These are phyloP conservation scores for Dictyostelium capitatum DNA, from an alignment of 78 protist genomes.

Conservation along the genomic window DNA sequence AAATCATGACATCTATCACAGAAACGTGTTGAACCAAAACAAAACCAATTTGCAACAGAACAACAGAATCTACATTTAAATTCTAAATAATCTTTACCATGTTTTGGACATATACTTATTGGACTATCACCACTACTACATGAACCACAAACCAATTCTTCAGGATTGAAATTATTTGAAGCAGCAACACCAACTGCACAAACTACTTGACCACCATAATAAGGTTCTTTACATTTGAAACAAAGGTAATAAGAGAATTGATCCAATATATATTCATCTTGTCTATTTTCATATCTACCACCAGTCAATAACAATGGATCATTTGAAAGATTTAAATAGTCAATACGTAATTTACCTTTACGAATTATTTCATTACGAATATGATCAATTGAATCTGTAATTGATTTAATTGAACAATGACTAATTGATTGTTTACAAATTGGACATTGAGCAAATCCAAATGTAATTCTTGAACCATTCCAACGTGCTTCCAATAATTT, in stretches of 20 bases:
- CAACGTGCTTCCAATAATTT: slow-evolving; percentile 67
- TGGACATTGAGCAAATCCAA: slow-evolving; percentile 89
- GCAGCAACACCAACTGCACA: slow-evolving; percentile 73
- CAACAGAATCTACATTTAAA: slow-evolving; percentile 80
- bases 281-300: slow-evolving; percentile 49
- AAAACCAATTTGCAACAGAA: slow-evolving; percentile 67
- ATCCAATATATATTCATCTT: slow-evolving; percentile 67
- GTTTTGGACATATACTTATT: slow-evolving; percentile 51
- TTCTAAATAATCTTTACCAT: slow-evolving; percentile 78
- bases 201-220: slow-evolving; percentile 82
- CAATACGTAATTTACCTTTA: slow-evolving; percentile 66
- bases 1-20: slow-evolving; percentile 67
- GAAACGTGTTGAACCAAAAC: slow-evolving; percentile 81
- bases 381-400: slow-evolving; percentile 35
- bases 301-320: slow-evolving; percentile 49
- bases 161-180: slow-evolving; percentile 61
- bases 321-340: slow-evolving; percentile 15
- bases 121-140: slow-evolving; percentile 63
- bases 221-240: slow-evolving; percentile 83
- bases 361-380: slow-evolving; percentile 54
- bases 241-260: slow-evolving; percentile 83
- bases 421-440: slow-evolving; percentile 74
- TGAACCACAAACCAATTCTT: slow-evolving; percentile 84
- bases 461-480: slow-evolving; percentile 85
- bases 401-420: slow-evolving; percentile 53